Conservation (phyloP, 1,284 basidiomycete species). For the Ustilago nuda region DNA sequence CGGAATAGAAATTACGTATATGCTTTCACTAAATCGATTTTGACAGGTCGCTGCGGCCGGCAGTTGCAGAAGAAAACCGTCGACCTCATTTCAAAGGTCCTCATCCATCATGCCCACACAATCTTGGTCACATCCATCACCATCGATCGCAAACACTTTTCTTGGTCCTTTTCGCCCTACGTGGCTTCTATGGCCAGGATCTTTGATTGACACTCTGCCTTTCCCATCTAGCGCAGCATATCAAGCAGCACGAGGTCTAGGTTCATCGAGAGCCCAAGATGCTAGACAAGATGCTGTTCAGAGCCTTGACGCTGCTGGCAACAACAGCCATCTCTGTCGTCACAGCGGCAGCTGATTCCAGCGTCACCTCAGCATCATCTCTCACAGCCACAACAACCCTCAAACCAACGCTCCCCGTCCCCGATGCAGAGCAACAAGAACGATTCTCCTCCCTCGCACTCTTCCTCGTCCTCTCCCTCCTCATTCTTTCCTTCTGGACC, state of each 20-base stretch:
- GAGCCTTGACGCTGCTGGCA: slow-evolving; percentile 8
- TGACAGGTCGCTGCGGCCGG: neutral
- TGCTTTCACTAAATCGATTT: neutral
- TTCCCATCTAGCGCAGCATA: neutral
- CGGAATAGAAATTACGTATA: too few relatives aligned
- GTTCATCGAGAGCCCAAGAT: slow-evolving; percentile 3
- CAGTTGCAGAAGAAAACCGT: neutral
- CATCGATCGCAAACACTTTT: neutral
- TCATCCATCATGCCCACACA: neutral
- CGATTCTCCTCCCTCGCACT: slow-evolving; percentile 67
- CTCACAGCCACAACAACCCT: slow-evolving; percentile 8
- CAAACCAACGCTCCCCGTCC: slow-evolving; percentile 22
- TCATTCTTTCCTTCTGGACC: slow-evolving; percentile 93
- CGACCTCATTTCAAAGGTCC: slow-evolving; percentile 13
- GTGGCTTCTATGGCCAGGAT: neutral
- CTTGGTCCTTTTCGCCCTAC: neutral
- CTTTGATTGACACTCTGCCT: neutral
- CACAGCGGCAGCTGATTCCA: slow-evolving; percentile 13
- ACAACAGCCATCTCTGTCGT: slow-evolving; percentile 10
- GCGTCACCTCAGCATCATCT: neutral
- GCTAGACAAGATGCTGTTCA: slow-evolving; percentile 17
- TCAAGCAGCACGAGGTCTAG: neutral
- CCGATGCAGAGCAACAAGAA: slow-evolving; percentile 65
- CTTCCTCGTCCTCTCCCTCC: slow-evolving; percentile 84
- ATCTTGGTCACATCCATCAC: neutral